Conservation (phyloP, 192 early-diverging fungal genomes). For the Gryganskiella cystojenkinii region DNA sequence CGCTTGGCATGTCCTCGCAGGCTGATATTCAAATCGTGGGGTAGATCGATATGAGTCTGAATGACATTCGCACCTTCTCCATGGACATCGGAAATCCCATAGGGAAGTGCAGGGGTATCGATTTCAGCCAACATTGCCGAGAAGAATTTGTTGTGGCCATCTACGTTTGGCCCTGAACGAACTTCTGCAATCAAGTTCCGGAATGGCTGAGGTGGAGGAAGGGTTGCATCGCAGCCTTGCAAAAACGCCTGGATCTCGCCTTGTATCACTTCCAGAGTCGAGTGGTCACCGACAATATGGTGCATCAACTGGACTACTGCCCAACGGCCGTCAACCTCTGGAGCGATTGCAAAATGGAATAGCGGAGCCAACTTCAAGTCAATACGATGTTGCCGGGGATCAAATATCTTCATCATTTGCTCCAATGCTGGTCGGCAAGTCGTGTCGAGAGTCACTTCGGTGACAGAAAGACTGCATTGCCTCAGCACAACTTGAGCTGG, state of each 20-base stretch:
- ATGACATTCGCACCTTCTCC: background rate
- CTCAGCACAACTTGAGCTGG: slow-evolving; percentile 5
- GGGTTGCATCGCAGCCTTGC: background rate
- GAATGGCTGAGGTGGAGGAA: background rate
- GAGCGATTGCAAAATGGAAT: background rate
- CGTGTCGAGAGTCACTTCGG: slow-evolving; percentile 1
- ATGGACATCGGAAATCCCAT: background rate
- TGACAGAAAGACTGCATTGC: background rate
- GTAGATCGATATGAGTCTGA: background rate
- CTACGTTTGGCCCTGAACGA: background rate
- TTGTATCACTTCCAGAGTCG: background rate
- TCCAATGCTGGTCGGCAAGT: background rate
- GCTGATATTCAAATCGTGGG: background rate
- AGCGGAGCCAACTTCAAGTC: background rate
- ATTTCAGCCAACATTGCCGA: background rate
- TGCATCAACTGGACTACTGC: background rate
- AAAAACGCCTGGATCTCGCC: slow-evolving; percentile 7
- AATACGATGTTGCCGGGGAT: slow-evolving; percentile 9
- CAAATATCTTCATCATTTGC: slow-evolving; percentile 2
- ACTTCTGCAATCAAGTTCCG: background rate
- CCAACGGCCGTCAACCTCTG: slow-evolving; percentile 2
- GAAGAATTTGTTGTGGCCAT: slow-evolving; percentile 7
- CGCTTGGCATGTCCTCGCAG: background rate
- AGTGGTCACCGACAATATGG: slow-evolving; percentile 5
- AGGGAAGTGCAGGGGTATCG: background rate